Evolutionary conservation across 169 alveolate genomes (phyloP), one percentile per base, ranked within the genome.

Genomic region (Eimeria acervulina): DNA sequence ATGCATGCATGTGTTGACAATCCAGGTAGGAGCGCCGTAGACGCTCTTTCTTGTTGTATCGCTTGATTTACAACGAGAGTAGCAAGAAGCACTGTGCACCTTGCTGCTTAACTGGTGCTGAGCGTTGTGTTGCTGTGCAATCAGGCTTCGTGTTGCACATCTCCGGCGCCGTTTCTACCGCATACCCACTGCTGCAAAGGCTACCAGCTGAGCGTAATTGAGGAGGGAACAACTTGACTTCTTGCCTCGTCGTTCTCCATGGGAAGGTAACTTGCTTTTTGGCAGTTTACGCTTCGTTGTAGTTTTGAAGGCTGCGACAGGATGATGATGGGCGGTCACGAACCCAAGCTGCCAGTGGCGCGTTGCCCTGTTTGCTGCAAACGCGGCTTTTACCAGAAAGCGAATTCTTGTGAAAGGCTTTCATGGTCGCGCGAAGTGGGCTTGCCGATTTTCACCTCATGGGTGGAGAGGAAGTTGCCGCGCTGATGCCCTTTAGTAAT

Each of bases 141-240:
- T 36, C 93, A 85, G 93, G 93, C 93, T 85, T 44, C 93, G 93
- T n/a, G 52, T 42, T 68, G 81, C 80, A 61, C 93, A 85, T 72
- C 33, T 85, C 33, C 81, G 93, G 19, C 76, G 93, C 38, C 93
- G 93, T 28, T 85, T 44, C 44, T 38, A 38, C 80, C 93, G 93
- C 80, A 55, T 85, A 36, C 81, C 93, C 6, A 61, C 81, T 7
- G 26, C 91, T 15, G 72, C 76, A 21, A 83, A 83, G 59, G 70
- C 26, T 72, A n/a, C 44, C 28, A 3, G 74, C 87, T 76, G 59
- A 76, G 42, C 42, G 3, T 3, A 19, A 13, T 68, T 68, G 47
- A 31, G 76, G 36, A 63, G 19, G 21, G 44, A 31, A 59, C 68
- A 59, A n/a, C 19, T 4, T 31, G 7, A 2, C 55, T 51, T 15